These are phyloP conservation scores for Cladobotryum protrusum DNA, from an alignment of 2,329 filamentous ascomycete genomes.

Conservation along the genomic window DNA sequence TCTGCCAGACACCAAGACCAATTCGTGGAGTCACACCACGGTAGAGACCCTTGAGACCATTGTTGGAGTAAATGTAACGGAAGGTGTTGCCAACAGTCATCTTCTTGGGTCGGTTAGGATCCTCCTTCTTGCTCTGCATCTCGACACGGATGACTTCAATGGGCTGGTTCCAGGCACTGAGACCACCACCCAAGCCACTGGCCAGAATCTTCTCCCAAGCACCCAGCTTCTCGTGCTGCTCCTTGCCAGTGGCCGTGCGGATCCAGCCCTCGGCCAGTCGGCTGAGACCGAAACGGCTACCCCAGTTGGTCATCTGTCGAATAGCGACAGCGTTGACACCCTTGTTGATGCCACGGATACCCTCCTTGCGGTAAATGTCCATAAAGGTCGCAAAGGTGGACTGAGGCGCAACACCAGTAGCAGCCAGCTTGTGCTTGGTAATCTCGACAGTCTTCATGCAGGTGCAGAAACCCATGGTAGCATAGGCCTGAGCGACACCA, in stretches of 20 bases:
- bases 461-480: slow-evolving; percentile 99
- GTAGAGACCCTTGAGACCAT: slow-evolving; percentile 89
- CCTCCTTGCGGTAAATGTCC: slow-evolving; percentile 92
- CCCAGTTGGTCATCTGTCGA: slow-evolving; percentile 99
- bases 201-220: slow-evolving; percentile 85
- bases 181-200: slow-evolving; percentile 80
- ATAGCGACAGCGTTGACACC: slow-evolving; percentile 98
- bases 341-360: slow-evolving; percentile 93
- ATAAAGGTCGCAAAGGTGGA: slow-evolving; percentile 93
- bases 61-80: slow-evolving; percentile 83
- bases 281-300: slow-evolving; percentile 87
- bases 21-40: slow-evolving; percentile 91
- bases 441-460: slow-evolving; percentile 99
- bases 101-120: slow-evolving; percentile 98
- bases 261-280: slow-evolving; percentile 88
- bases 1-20: slow-evolving; percentile 96
- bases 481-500: slow-evolving; percentile 95
- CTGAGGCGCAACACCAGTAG: slow-evolving; percentile 74
- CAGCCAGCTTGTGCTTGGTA: slow-evolving; percentile 93
- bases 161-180: slow-evolving; percentile 98
- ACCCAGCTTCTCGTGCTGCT: slow-evolving; percentile 68
- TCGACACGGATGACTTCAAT: slow-evolving; percentile 99
- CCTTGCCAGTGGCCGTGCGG: slow-evolving; percentile 70
- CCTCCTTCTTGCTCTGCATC: slow-evolving; percentile 99
- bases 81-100: slow-evolving; percentile 87